Conservation (phyloP, 345 rosid species). For the Linum tenue region DNA sequence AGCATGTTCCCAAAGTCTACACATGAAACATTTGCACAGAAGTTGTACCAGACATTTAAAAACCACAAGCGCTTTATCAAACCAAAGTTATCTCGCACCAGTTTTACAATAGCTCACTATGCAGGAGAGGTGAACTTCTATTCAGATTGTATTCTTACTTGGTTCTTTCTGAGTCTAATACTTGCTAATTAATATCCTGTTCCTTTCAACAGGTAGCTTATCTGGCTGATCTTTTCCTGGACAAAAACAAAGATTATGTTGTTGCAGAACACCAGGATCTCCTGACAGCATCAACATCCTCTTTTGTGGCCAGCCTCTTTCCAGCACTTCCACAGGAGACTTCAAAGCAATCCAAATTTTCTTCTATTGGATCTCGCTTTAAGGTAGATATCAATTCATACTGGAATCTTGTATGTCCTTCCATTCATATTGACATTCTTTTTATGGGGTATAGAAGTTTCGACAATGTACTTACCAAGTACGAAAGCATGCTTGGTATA, state of each 20-base stretch:
- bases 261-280: slow-evolving; percentile 99
- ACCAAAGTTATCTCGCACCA: slow-evolving; percentile 96
- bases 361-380: slow-evolving; percentile 95
- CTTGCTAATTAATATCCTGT: slow-evolving; percentile 8
- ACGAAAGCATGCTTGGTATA: too few species aligned
- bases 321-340: slow-evolving; percentile 87
- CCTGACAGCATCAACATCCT: slow-evolving; percentile 63
- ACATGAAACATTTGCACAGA: slow-evolving; percentile 98
- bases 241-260: slow-evolving; percentile 99
- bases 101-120: slow-evolving; percentile 89
- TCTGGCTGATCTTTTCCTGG: slow-evolving; percentile 90
- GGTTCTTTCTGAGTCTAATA: slow-evolving; percentile 1
- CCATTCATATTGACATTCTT: too few species aligned
- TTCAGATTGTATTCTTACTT: slow-evolving; percentile 10
- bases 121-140: slow-evolving; percentile 84
- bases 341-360: slow-evolving; percentile 91
- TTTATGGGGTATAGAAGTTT: too few species aligned
- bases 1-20: slow-evolving; percentile 99
- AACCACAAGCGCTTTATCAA: slow-evolving; percentile 88
- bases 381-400: slow-evolving; percentile 40
- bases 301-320: slow-evolving; percentile 70
- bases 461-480: too few species aligned
- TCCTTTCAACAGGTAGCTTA: slow-evolving; percentile 56
- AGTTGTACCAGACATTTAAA: slow-evolving; percentile 94
- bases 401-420: too few species aligned